Evolutionary conservation across 2,329 filamentous ascomycete species (phyloP).

Genomic region (Phialophora tarda): DNA sequence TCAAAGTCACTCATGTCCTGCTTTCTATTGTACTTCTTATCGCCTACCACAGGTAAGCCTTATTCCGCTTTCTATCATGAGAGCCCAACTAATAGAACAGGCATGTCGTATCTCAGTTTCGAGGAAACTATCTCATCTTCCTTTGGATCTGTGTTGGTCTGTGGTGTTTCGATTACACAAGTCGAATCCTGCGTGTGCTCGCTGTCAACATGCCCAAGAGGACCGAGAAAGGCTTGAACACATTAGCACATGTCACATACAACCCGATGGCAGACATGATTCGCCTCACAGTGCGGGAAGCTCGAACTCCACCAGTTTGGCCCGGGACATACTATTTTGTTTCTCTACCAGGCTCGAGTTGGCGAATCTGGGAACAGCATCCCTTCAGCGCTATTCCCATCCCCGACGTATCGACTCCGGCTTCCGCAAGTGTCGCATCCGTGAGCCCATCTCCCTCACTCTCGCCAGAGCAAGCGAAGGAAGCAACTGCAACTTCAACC

Average conservation of each 20-base stretch:
- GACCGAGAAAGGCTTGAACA: neutral
- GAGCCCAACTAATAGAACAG: neutral
- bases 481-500: neutral
- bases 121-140: neutral
- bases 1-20: neutral
- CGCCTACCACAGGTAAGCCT: slow-evolving; percentile 2
- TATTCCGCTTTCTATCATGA: neutral
- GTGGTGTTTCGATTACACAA: slow-evolving; percentile 1
- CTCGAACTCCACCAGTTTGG: neutral
- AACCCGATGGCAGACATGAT: neutral
- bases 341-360: neutral
- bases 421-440: neutral
- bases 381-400: slow-evolving; percentile 1
- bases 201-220: neutral
- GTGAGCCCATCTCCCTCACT: neutral
- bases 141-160: neutral
- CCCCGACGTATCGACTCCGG: neutral
- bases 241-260: neutral
- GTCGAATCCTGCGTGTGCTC: neutral
- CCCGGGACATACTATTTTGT: neutral
- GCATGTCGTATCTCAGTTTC: neutral
- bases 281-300: neutral
- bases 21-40: neutral
- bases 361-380: slow-evolving; percentile 5
- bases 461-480: neutral